Conservation (phyloP, 2,329 filamentous ascomycete genomes). For the Sporothrix dimorphospora region DNA sequence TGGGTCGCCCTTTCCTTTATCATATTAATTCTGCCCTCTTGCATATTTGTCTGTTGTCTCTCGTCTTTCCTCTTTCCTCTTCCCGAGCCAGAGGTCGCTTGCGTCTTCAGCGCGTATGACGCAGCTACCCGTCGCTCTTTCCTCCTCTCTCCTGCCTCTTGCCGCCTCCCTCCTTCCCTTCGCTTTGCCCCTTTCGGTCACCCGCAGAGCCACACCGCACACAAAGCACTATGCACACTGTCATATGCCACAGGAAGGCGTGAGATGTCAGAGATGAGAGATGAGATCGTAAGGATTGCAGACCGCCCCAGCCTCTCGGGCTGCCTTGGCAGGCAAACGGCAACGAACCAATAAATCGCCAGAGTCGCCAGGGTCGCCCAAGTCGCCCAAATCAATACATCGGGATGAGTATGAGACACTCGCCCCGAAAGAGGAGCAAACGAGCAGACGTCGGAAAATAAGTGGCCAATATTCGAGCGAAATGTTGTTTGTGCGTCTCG, state of each 20-base stretch:
- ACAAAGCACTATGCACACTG: not conserved
- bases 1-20: not conserved
- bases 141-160: not conserved
- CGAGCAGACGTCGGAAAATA: constrained; percentile 2
- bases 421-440: not conserved
- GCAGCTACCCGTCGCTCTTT: constrained; percentile 15
- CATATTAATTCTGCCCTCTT: not conserved
- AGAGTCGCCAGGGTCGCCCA: not conserved
- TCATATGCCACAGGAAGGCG: not conserved
- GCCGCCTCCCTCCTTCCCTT: not conserved
- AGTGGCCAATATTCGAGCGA: constrained; percentile 21
- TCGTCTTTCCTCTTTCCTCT: not conserved
- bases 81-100: not conserved
- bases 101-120: constrained; percentile 15
- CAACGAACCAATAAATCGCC: constrained; percentile 10
- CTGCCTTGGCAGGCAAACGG: not conserved
- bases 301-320: constrained; percentile 9
- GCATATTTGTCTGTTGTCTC: not conserved
- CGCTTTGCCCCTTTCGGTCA: constrained; percentile 5
- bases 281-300: constrained; percentile 15
- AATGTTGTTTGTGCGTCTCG: not conserved
- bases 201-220: not conserved
- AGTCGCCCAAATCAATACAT: constrained; percentile 1
- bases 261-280: constrained; percentile 15
- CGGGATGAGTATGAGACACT: not conserved